Evolutionary conservation across 148 eudicot genomes (phyloP).

Genomic region (Salicornia ramosissima): DNA sequence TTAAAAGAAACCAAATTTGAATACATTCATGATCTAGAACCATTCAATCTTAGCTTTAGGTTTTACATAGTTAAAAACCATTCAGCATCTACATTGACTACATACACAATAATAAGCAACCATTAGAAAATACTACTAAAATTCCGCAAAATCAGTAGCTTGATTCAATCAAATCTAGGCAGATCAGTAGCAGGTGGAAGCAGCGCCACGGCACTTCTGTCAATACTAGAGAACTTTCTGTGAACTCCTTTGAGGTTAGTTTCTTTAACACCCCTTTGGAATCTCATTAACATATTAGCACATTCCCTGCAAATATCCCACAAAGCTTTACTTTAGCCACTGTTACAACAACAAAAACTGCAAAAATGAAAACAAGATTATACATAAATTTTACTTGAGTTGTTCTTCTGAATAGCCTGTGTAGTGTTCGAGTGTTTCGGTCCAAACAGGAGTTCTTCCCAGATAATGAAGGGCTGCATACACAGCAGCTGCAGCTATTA

Average conservation of each 20-base stretch:
- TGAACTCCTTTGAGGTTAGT: slow-evolving; percentile 53
- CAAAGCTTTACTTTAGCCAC: background rate
- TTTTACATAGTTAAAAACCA: no score
- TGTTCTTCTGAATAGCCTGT: slow-evolving; percentile 62
- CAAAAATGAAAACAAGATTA: background rate
- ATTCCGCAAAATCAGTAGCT: no score
- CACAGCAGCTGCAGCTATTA: slow-evolving; percentile 71
- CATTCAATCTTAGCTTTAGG: no score
- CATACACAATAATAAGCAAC: no score
- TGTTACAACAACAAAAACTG: background rate
- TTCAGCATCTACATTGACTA: no score
- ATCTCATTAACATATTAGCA: slow-evolving; percentile 46
- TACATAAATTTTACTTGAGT: slow-evolving; percentile 31
- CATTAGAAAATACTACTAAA: no score
- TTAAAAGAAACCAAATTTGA: no score
- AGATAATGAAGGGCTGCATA: slow-evolving; percentile 56
- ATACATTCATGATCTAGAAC: no score
- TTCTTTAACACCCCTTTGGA: slow-evolving; percentile 33
- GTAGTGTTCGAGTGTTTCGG: slow-evolving; percentile 57
- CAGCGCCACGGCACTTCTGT: slow-evolving; percentile 58
- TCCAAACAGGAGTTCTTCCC: slow-evolving; percentile 55
- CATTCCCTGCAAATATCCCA: slow-evolving; percentile 59
- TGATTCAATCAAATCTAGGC: background rate
- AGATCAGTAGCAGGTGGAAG: slow-evolving; percentile 43
- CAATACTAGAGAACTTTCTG: slow-evolving; percentile 48